These are phyloP conservation scores for Rhizopogon vesiculosus DNA, from an alignment of 768 basidiomycete genomes.

Conservation along the genomic window DNA sequence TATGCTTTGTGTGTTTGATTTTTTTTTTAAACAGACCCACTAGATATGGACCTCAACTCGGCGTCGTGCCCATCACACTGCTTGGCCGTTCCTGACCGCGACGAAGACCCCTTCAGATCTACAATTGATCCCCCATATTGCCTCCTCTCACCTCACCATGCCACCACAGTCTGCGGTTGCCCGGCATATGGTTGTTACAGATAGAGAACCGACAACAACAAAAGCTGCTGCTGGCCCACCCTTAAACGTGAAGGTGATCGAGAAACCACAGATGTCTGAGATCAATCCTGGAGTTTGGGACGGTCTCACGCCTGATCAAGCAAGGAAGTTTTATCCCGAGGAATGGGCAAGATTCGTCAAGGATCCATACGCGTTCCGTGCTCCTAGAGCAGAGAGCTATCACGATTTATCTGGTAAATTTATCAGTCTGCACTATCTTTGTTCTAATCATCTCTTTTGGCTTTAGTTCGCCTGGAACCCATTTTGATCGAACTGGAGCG, in stretches of 20 bases:
- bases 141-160: not conserved
- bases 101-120: conserved; percentile 16
- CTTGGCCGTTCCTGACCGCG: conserved; percentile 81
- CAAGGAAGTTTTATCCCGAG: conserved; percentile 83
- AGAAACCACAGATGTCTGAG: conserved; percentile 96
- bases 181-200: not conserved
- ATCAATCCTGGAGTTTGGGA: conserved; percentile 99
- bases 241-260: conserved; percentile 74
- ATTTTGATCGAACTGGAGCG: conserved; percentile 91
- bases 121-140: not conserved
- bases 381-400: conserved; percentile 94
- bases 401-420: conserved; percentile 80
- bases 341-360: conserved; percentile 92
- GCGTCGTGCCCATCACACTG: conserved; percentile 88
- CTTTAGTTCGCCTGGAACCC: conserved; percentile 88
- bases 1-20: not conserved
- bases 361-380: conserved; percentile 91
- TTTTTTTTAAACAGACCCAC: not conserved
- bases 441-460: not conserved
- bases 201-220: not conserved
- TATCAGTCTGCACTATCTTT: not conserved
- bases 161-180: not conserved
- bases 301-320: conserved; percentile 87
- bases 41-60: conserved; percentile 98
- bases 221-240: conserved; percentile 13